Evolutionary conservation across 306 rosid genomes (phyloP), one percentile per base, ranked within the genome.

Genomic region (Cucumis hystrix): DNA sequence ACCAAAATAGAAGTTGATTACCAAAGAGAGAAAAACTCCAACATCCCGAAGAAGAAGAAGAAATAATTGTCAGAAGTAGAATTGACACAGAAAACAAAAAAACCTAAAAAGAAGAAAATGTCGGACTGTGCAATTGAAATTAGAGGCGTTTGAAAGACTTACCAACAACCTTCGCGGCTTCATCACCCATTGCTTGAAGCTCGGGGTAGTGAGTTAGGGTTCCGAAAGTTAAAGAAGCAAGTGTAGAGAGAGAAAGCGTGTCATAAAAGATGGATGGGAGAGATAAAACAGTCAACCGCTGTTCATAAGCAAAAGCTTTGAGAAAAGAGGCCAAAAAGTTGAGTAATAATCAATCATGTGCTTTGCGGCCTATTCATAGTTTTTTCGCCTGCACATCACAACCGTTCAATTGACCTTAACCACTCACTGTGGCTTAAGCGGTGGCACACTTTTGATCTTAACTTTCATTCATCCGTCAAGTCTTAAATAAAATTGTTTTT

Each of bases 211-310:
- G 81, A 54, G 41, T 21, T 78, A 78, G 81, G 81, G 81, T 67
- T 66, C 65, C 59, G 8, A 55, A 77, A 47, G 21, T 35, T 14
- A 25, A 45, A 14, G 16, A 28, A 11, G 40, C 57, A 78, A 18
- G 70, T 74, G 40, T 56, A 74, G 78, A 74, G 78, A 70, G 76
- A 70, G 76, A 70, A 15, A 70, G 75, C 75, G 75, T 69, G 75
- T 4, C 10, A 45, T 3, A 45, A 23, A 45, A 69, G 20, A 23
- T 69, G 7, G 20, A 47, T 7, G 41, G 30, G 77, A 72, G 47
- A 30, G 62, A 69, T 43, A 11, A 28, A 30, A 10, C 45, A 51
- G 17, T 15, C 43, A 30, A 52, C 77, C 17, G 41, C 8, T 17
- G 45, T 72, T 72, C 45, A 52, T 16, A 10, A 10, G 15, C 73